Conservation (phyloP, 1,284 basidiomycete genomes). For the Ustilago trichophora region DNA sequence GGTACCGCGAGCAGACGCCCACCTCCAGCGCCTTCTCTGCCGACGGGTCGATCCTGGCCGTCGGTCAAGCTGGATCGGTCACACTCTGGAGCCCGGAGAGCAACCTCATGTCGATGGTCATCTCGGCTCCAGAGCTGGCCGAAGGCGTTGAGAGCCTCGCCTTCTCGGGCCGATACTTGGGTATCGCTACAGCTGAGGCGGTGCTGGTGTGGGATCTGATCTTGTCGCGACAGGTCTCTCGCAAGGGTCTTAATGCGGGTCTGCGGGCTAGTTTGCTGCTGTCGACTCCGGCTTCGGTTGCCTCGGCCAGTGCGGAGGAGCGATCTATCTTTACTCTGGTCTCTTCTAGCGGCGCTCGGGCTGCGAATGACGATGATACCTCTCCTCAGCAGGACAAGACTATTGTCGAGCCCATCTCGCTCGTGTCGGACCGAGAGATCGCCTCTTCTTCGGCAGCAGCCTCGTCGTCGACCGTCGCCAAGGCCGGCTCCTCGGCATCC, state of each 20-base stretch:
- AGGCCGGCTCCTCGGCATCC: constrained; percentile 1
- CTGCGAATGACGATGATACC: neutral
- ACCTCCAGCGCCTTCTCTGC: constrained; percentile 77
- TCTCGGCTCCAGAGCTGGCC: constrained; percentile 67
- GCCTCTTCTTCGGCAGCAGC: constrained; percentile 12
- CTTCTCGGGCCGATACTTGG: constrained; percentile 56
- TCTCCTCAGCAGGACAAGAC: constrained; percentile 16
- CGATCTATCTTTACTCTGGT: constrained; percentile 23
- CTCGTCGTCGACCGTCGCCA: neutral
- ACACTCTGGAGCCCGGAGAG: constrained; percentile 80
- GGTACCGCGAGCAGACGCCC: constrained; percentile 54
- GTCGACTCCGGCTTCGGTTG: neutral
- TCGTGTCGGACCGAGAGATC: constrained; percentile 28
- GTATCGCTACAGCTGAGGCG: constrained; percentile 21
- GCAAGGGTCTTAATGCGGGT: constrained; percentile 19
- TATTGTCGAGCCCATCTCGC: constrained; percentile 32
- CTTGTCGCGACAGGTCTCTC: constrained; percentile 40
- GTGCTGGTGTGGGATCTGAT: constrained; percentile 62
- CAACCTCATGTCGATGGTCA: constrained; percentile 74
- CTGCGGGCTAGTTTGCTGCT: constrained; percentile 14
- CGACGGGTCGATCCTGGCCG: constrained; percentile 85
- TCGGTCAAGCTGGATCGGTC: constrained; percentile 76
- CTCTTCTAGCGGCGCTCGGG: constrained; percentile 2
- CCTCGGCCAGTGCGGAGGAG: neutral
- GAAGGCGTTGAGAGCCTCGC: constrained; percentile 18